Evolutionary conservation across 805 yeast genomes (phyloP).

Genomic region (Wickerhamiella lipophila): DNA sequence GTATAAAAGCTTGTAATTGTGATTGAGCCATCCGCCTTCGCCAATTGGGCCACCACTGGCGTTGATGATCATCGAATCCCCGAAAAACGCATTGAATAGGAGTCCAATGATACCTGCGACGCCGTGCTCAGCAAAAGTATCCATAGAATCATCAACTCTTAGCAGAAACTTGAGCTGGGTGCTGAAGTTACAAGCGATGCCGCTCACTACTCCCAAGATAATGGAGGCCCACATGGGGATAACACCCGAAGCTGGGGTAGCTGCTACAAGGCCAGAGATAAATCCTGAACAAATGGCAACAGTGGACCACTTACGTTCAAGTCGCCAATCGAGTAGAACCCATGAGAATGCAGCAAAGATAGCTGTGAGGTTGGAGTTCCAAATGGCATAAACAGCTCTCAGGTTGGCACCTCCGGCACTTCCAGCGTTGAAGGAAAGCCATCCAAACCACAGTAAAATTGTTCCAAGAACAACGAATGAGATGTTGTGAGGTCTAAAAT

Average conservation of each 20-base stretch:
- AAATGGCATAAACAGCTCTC: constrained; percentile 75
- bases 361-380: constrained; percentile 85
- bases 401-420: constrained; percentile 71
- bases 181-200: constrained; percentile 75
- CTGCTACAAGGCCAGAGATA: constrained; percentile 92
- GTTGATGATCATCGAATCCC: constrained; percentile 76
- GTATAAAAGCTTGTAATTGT: constrained; percentile 83
- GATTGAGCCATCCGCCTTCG: constrained; percentile 84
- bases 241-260: constrained; percentile 87
- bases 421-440: constrained; percentile 93
- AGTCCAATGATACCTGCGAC: constrained; percentile 87
- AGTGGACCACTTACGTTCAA: constrained; percentile 84
- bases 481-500: constrained; percentile 90
- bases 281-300: constrained; percentile 93
- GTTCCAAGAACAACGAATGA: constrained; percentile 86
- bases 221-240: constrained; percentile 89
- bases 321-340: constrained; percentile 79
- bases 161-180: constrained; percentile 74
- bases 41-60: constrained; percentile 78
- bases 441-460: constrained; percentile 76
- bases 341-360: constrained; percentile 84
- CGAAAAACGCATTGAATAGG: constrained; percentile 79
- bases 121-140: constrained; percentile 98
- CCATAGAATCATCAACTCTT: constrained; percentile 82
- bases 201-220: constrained; percentile 67